Conservation (phyloP, 345 rosid species). For the Melastoma malabathricum region DNA sequence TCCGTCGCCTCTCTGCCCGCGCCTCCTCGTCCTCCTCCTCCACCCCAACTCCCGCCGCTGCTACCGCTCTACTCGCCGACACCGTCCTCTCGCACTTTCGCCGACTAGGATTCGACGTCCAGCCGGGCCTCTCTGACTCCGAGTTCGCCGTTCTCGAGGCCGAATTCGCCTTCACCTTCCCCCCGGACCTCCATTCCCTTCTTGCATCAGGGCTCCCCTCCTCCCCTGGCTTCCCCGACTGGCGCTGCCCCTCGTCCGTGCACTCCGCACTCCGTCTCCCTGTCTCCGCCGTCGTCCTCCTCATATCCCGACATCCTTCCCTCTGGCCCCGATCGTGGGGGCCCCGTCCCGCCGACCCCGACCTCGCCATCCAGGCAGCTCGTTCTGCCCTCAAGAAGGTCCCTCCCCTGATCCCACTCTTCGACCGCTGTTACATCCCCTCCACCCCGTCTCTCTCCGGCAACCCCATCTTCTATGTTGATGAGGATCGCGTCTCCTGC, state of each 20-base stretch:
- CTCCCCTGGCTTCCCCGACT: constrained; percentile 87
- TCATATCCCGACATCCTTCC: constrained; percentile 7
- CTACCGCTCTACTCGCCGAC: constrained; percentile 37
- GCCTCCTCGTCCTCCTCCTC: constrained; percentile 63
- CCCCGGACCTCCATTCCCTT: constrained; percentile 87
- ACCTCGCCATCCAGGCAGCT: constrained; percentile 68
- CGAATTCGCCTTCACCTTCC: constrained; percentile 79
- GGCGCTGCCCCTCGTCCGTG: constrained; percentile 60
- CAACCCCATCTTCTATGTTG: constrained; percentile 89
- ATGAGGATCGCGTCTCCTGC: constrained; percentile 76
- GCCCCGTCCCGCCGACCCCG: constrained; percentile 69
- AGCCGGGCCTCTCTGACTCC: constrained; percentile 62
- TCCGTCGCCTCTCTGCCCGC: constrained; percentile 88
- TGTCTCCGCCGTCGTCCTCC: constrained; percentile 56
- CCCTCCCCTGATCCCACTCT: constrained; percentile 81
- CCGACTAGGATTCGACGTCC: constrained; percentile 60
- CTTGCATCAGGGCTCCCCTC: constrained; percentile 78
- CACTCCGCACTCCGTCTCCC: constrained; percentile 80
- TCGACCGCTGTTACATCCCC: constrained; percentile 87
- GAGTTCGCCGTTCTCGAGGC: constrained; percentile 90
- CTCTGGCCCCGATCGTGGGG: constrained; percentile 96
- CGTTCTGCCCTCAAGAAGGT: constrained; percentile 78
- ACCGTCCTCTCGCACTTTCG: constrained; percentile 62
- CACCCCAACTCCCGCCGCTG: constrained; percentile 38
- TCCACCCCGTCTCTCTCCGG: constrained; percentile 82